These are phyloP conservation scores for Suillus tomentosus DNA, from an alignment of 768 basidiomycete genomes.

Conservation along the genomic window DNA sequence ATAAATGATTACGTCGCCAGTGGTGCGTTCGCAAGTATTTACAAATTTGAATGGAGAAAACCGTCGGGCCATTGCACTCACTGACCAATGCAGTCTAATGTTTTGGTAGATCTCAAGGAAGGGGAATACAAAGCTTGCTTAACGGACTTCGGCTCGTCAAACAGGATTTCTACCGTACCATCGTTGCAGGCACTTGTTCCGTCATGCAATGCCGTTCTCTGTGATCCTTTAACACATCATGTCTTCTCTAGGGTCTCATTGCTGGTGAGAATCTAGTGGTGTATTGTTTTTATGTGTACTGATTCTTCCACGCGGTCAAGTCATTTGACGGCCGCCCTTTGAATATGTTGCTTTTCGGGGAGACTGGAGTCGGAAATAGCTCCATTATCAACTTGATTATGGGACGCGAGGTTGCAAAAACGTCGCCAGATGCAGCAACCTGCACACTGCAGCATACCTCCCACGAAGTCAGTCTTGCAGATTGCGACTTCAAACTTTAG, in stretches of 20 bases:
- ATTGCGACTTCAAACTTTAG: slow-evolving; percentile 29
- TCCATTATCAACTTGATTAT: slow-evolving; percentile 15
- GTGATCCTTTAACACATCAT: neutral
- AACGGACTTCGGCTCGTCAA: no score
- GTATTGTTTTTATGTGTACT: neutral
- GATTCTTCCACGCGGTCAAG: neutral
- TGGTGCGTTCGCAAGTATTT: no score
- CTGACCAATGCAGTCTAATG: no score
- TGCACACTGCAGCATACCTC: slow-evolving; percentile 35
- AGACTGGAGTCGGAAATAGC: neutral
- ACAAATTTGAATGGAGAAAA: no score
- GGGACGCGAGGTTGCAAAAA: slow-evolving; percentile 30
- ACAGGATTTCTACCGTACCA: no score
- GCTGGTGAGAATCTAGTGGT: neutral
- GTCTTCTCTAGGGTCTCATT: neutral
- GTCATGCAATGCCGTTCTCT: neutral
- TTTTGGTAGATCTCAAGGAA: no score
- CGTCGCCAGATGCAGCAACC: slow-evolving; percentile 33
- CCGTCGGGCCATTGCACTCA: no score
- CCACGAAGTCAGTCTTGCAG: slow-evolving; percentile 28
- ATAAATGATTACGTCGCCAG: no score
- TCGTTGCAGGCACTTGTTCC: no score
- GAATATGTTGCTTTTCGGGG: neutral
- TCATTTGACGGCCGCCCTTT: neutral
- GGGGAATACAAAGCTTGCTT: no score